A percentile compares a stretch with the other conserved stretches of the same genome.
Conservation (phyloP, 2,329 filamentous ascomycete species). For the Colletotrichum magnum region DNA sequence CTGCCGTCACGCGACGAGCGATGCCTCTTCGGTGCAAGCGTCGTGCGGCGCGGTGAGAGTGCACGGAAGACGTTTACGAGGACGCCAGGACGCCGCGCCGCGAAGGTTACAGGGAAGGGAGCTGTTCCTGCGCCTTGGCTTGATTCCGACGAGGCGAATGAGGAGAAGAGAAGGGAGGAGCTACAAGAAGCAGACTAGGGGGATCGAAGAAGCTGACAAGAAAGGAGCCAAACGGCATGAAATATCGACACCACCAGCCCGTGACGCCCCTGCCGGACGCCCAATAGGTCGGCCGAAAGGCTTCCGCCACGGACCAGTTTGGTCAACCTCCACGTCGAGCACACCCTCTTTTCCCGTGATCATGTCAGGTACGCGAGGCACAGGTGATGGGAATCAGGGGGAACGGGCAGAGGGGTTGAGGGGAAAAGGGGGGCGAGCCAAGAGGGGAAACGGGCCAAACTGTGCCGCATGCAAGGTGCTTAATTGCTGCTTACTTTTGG, state of each 20-base stretch:
- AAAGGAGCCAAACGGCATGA: slow-evolving; percentile 7
- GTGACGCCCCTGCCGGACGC: slow-evolving; percentile 4
- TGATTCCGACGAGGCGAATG: slow-evolving; percentile 1
- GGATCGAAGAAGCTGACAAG: not conserved
- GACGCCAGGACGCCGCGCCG: not conserved
- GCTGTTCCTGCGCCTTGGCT: not conserved
- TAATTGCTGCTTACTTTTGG: slow-evolving; percentile 1
- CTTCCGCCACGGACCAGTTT: slow-evolving; percentile 12
- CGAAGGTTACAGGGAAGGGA: not conserved
- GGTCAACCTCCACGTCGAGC: slow-evolving; percentile 13
- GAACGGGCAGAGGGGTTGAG: not conserved
- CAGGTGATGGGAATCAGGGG: not conserved
- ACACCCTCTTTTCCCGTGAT: slow-evolving; percentile 3
- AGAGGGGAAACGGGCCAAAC: slow-evolving; percentile 15
- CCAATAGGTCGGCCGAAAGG: slow-evolving; percentile 3
- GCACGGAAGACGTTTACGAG: slow-evolving; percentile 9
- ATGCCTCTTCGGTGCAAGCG: slow-evolving; percentile 28
- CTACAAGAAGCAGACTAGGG: not conserved
- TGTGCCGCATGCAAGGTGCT: slow-evolving; percentile 26
- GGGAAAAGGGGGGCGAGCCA: slow-evolving; percentile 1
- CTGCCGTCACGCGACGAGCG: slow-evolving; percentile 1
- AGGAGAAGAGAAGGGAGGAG: not conserved
- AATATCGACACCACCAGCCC: not conserved
- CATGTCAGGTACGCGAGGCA: not conserved
- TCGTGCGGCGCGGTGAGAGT: slow-evolving; percentile 6